A percentile compares a stretch with the other conserved stretches of the same genome.
phyloP scores from a whole-genome alignment of 352 stramenopile genomes.

The Globisporangium rhizosaccharum region DNA sequence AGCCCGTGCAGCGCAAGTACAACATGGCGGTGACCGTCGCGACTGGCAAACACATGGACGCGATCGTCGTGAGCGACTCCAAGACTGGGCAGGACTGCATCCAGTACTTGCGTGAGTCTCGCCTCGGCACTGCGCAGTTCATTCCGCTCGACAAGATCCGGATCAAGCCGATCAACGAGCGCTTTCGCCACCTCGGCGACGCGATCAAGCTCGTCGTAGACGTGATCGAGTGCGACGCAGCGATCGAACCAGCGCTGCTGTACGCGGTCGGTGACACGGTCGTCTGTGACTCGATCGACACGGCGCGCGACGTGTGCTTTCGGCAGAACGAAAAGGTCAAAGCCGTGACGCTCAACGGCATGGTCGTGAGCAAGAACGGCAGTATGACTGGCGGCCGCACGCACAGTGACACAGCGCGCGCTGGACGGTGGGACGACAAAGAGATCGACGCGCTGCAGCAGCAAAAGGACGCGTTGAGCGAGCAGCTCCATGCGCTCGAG shows the following conservation, averaged over 20 bases:
- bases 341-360: conserved; percentile 91
- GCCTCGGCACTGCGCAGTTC: conserved; percentile 93
- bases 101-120: conserved; percentile 94
- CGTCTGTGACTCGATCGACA: conserved; percentile 94
- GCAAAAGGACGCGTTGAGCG: conserved; percentile 80
- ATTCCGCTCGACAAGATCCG: conserved; percentile 95
- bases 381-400: conserved; percentile 97
- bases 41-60: conserved; percentile 97
- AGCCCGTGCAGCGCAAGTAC: conserved; percentile 94
- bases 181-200: conserved; percentile 87
- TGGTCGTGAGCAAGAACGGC: conserved; percentile 96
- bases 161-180: conserved; percentile 90
- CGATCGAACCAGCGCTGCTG: conserved; percentile 90
- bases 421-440: conserved; percentile 91
- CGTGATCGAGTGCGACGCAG: conserved; percentile 93
- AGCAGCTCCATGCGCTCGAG: conserved; percentile 57
- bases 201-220: conserved; percentile 94
- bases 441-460: conserved; percentile 83
- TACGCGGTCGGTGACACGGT: conserved; percentile 96
- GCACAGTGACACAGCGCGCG: conserved; percentile 73
- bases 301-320: conserved; percentile 86
- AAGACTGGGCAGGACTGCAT: conserved; percentile 84
- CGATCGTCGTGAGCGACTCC: conserved; percentile 75
- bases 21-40: conserved; percentile 97
- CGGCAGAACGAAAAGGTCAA: conserved; percentile 82